Conservation (phyloP, 2,329 filamentous ascomycete genomes). For the Rhinocladiella mackenziei region DNA sequence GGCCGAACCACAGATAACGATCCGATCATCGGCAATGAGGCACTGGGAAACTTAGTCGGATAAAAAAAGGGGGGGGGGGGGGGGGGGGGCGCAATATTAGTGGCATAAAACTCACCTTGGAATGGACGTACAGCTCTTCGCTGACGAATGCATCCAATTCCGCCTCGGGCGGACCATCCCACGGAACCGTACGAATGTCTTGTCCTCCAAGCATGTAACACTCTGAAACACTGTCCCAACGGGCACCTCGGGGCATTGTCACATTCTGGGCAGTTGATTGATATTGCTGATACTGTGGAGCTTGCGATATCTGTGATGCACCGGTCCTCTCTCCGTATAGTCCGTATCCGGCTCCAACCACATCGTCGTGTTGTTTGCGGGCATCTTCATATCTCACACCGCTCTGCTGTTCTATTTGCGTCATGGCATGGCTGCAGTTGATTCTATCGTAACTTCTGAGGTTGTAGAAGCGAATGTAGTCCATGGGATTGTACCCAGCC, state of each 20-base stretch:
- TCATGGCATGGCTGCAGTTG: constrained; percentile 49
- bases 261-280: constrained; percentile 62
- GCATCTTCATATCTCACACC: constrained; percentile 46
- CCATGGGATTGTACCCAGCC: constrained; percentile 63
- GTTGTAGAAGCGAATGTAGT: constrained; percentile 82
- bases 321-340: constrained; percentile 35
- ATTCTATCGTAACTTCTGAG: constrained; percentile 79
- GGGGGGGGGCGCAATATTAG: too few species aligned
- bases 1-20: constrained; percentile 79
- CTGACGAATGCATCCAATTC: constrained; percentile 61
- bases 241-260: constrained; percentile 47
- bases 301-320: constrained; percentile 16
- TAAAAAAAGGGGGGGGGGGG: not conserved
- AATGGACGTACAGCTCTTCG: constrained; percentile 60
- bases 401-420: constrained; percentile 39
- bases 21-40: constrained; percentile 79
- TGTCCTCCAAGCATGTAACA: constrained; percentile 80
- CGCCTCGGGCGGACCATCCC: constrained; percentile 51
- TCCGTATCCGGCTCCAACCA: constrained; percentile 47
- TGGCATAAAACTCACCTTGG: constrained; percentile 46
- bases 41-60: constrained; percentile 35
- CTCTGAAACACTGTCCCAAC: constrained; percentile 71
- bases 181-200: constrained; percentile 62
- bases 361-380: constrained; percentile 42
- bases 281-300: constrained; percentile 59